Evolutionary conservation across 495 filamentous ascomycete species (phyloP).

Genomic region (Aspergillus cristatus): DNA sequence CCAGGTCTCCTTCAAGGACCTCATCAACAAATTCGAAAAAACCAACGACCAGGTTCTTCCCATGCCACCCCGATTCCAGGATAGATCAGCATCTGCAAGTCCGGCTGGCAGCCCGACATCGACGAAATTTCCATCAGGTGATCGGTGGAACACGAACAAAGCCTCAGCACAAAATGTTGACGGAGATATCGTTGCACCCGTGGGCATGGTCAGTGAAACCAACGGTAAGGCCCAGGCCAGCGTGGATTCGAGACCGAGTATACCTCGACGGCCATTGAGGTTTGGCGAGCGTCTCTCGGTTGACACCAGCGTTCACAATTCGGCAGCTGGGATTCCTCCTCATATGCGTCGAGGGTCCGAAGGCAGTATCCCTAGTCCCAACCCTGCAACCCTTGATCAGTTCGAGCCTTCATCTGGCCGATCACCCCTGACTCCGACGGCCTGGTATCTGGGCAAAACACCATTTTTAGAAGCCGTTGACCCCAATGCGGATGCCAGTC

Average conservation of each 20-base stretch:
- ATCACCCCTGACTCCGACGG: conserved; percentile 45
- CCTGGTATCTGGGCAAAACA: conserved; percentile 44
- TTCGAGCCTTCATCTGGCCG: conserved; percentile 24
- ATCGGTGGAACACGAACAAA: conserved; percentile 8
- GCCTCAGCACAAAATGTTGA: conserved; percentile 1
- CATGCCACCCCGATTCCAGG: conserved; percentile 22
- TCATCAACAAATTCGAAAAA: conserved; percentile 54
- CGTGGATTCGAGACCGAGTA: conserved; percentile 5
- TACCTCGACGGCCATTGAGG: conserved; percentile 26
- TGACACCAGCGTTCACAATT: conserved; percentile 24
- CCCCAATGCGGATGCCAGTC: conserved; percentile 14
- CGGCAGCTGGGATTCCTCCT: conserved; percentile 32
- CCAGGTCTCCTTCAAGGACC: conserved; percentile 50
- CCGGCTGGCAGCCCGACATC: conserved; percentile 19
- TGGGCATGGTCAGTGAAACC: conserved; percentile 1
- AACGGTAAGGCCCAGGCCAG: conserved; percentile 1
- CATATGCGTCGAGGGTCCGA: conserved; percentile 43
- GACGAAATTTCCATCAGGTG: background rate
- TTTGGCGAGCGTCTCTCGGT: conserved; percentile 44
- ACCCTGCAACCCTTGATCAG: conserved; percentile 39
- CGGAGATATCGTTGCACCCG: conserved; percentile 3
- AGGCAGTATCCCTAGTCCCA: conserved; percentile 43
- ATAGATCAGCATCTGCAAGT: no score
- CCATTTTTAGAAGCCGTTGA: conserved; percentile 41
- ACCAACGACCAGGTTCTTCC: conserved; percentile 45